phyloP scores from a whole-genome alignment of 2,329 filamentous ascomycete genomes.

The Didymella lethalis region DNA sequence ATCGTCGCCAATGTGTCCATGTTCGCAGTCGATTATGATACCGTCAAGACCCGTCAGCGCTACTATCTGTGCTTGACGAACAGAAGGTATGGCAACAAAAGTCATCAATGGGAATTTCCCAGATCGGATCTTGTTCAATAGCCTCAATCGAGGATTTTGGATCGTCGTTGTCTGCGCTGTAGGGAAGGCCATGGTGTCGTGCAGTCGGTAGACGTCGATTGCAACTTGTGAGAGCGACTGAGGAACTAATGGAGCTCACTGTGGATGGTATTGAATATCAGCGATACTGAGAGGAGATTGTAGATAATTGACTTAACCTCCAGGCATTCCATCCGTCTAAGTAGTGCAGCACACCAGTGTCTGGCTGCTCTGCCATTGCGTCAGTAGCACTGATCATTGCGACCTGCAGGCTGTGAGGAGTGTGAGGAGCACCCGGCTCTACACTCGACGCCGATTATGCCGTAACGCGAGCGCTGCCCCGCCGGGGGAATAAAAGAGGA shows the following conservation, averaged over 20 bases:
- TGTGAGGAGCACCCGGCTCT: constrained; percentile 17
- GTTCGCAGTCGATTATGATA: constrained; percentile 69
- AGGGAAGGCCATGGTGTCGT: constrained; percentile 19
- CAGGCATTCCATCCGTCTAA: background rate
- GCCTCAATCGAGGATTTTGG: constrained; percentile 53
- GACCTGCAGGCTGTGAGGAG: constrained; percentile 14
- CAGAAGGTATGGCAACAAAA: constrained; percentile 59
- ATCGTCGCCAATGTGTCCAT: constrained; percentile 63
- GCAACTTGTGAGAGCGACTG: background rate
- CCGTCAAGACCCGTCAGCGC: constrained; percentile 71
- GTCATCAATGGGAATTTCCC: constrained; percentile 57
- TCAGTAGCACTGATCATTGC: background rate
- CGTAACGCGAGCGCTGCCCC: constrained; percentile 5
- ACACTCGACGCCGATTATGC: constrained; percentile 6
- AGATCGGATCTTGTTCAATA: constrained; percentile 55
- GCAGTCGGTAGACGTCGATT: background rate
- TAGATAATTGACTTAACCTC: background rate
- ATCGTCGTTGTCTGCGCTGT: constrained; percentile 28
- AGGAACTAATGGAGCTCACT: background rate
- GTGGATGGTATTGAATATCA: background rate
- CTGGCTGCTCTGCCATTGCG: background rate
- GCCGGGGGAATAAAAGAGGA: constrained; percentile 17
- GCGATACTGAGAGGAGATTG: background rate
- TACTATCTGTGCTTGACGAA: constrained; percentile 61
- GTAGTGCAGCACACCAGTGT: background rate